Percentiles rank a stretch among this genome's conserved stretches.
Conservation (phyloP, 2,329 filamentous ascomycete species). For the Chalaropsis thielavioides region DNA sequence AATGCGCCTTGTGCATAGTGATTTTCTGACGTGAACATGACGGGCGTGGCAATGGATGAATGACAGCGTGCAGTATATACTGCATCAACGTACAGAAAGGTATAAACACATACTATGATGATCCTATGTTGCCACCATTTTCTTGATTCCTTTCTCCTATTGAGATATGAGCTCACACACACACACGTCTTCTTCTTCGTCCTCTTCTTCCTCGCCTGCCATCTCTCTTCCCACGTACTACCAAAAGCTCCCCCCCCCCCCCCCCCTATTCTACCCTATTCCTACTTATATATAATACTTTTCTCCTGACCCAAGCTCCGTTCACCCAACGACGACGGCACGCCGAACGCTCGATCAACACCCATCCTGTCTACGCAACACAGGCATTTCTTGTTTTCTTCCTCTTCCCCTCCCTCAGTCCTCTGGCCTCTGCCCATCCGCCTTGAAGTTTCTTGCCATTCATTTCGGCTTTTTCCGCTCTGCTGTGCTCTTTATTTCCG, state of each 20-base stretch:
- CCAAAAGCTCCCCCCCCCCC: not conserved
- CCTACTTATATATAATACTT: not conserved
- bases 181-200: not conserved
- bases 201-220: too few relatives aligned
- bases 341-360: not conserved
- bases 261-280: not conserved
- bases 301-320: constrained; percentile 1
- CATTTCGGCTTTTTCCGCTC: not conserved
- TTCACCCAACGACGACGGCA: constrained; percentile 3
- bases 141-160: not conserved
- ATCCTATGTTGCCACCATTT: not conserved
- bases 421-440: not conserved
- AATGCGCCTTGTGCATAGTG: not conserved
- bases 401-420: not conserved
- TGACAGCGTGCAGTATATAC: not conserved
- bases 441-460: not conserved
- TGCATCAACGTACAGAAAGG: not conserved
- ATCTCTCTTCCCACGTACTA: too few relatives aligned
- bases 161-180: not conserved
- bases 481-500: not conserved
- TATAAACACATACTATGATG: not conserved
- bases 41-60: not conserved
- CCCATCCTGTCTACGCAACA: not conserved
- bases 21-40: constrained; percentile 5
- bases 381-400: not conserved